These are phyloP conservation scores for Cunninghamia lanceolata DNA, from an alignment of 75 land plant species.

Conservation along the genomic window DNA sequence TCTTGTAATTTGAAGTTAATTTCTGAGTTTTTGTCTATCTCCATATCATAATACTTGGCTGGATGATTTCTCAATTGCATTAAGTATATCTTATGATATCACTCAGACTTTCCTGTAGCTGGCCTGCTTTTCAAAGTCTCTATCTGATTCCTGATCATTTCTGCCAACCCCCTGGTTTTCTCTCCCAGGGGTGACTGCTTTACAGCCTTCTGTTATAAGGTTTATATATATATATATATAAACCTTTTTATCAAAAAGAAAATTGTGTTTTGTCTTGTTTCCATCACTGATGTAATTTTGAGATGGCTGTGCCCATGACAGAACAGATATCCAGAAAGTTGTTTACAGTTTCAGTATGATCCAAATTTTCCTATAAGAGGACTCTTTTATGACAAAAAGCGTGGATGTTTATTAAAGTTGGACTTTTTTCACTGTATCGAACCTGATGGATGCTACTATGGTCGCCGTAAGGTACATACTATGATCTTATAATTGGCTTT, in stretches of 20 bases:
- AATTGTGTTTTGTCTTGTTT: background rate
- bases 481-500: background rate
- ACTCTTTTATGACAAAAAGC: slow-evolving; percentile 82
- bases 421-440: slow-evolving; percentile 97
- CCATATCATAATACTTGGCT: too few species aligned
- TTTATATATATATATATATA: background rate
- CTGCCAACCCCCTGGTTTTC: too few species aligned
- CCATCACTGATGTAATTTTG: background rate
- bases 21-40: too few species aligned
- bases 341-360: slow-evolving; percentile 83
- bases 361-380: slow-evolving; percentile 89
- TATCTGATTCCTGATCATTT: too few species aligned
- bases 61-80: too few species aligned
- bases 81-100: too few species aligned
- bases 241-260: background rate
- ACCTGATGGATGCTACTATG: slow-evolving; percentile 87
- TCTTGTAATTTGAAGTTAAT: background rate
- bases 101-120: too few species aligned
- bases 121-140: too few species aligned
- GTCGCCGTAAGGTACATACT: slow-evolving; percentile 76
- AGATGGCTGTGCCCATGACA: slow-evolving; percentile 38
- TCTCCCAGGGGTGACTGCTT: background rate
- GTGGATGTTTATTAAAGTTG: slow-evolving; percentile 86
- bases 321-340: slow-evolving; percentile 87
- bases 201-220: too few species aligned